Percentiles rank a stretch among this genome's conserved stretches.
Evolutionary conservation across 768 basidiomycete species (phyloP).

Genomic region (Sarcodon sp.): DNA sequence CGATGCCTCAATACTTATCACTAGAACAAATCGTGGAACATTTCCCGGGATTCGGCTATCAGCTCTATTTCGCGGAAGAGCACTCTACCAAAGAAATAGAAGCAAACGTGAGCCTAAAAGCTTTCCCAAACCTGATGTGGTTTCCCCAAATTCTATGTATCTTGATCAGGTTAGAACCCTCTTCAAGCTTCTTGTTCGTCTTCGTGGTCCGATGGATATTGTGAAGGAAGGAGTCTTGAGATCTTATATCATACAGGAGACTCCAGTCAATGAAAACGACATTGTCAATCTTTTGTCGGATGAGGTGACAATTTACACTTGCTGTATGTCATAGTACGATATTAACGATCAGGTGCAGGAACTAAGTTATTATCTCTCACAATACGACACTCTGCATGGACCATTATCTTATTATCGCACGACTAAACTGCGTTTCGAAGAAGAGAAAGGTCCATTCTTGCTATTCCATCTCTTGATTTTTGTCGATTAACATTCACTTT

Average conservation of each 20-base stretch:
- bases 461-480: neutral
- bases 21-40: conserved; percentile 35
- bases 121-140: neutral
- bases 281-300: no score
- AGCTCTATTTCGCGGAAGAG: conserved; percentile 48
- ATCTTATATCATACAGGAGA: no score
- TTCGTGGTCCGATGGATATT: no score
- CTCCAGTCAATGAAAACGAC: no score
- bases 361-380: no score
- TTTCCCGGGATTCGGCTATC: conserved; percentile 53
- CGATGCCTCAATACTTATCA: conserved; percentile 31
- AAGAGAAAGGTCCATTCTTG: conserved; percentile 32
- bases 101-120: conserved; percentile 27
- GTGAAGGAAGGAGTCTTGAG: no score
- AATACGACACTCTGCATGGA: conserved; percentile 37
- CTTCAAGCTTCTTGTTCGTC: no score
- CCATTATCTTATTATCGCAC: conserved; percentile 72
- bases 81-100: conserved; percentile 43
- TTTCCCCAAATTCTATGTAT: neutral
- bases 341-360: no score
- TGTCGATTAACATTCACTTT: neutral
- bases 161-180: no score
- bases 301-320: no score
- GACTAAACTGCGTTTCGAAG: conserved; percentile 43
- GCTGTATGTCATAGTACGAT: no score